A percentile compares a stretch with the other conserved stretches of the same genome.
Evolutionary conservation across 2,329 filamentous ascomycete species (phyloP).

Genomic region (Ilyonectria mors-panacis): DNA sequence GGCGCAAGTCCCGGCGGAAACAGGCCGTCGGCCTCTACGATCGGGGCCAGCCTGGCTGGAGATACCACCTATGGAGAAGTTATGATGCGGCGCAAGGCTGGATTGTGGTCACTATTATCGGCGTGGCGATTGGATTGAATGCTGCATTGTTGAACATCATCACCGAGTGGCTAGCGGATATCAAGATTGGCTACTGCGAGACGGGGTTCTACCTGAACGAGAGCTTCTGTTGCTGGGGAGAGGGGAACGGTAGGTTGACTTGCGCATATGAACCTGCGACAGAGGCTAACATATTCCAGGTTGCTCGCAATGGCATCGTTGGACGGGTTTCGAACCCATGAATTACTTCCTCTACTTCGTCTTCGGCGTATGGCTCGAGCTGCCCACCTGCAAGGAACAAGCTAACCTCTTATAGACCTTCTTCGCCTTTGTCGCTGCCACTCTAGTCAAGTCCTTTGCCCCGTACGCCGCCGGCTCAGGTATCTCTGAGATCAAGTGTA

Average conservation of each 20-base stretch:
- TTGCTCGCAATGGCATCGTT: slow-evolving; percentile 89
- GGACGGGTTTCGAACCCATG: slow-evolving; percentile 82
- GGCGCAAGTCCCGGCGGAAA: slow-evolving; percentile 82
- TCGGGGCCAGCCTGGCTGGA: slow-evolving; percentile 80
- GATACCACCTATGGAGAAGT: slow-evolving; percentile 83
- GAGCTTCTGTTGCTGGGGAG: slow-evolving; percentile 97
- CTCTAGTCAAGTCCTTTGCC: slow-evolving; percentile 90
- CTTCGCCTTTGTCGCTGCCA: slow-evolving; percentile 87
- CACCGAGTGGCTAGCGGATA: slow-evolving; percentile 96
- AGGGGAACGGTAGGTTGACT: slow-evolving; percentile 80
- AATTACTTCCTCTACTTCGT: slow-evolving; percentile 93
- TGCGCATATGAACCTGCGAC: not conserved
- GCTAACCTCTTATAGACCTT: slow-evolving; percentile 65
- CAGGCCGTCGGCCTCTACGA: slow-evolving; percentile 82
- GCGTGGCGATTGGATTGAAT: slow-evolving; percentile 92
- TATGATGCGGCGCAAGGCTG: slow-evolving; percentile 98
- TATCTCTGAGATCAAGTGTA: slow-evolving; percentile 99
- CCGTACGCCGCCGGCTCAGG: slow-evolving; percentile 97
- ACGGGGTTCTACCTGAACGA: slow-evolving; percentile 98
- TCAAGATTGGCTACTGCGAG: slow-evolving; percentile 95
- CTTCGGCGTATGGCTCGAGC: slow-evolving; percentile 75
- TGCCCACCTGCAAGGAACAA: not conserved
- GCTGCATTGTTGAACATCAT: slow-evolving; percentile 95
- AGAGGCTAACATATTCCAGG: slow-evolving; percentile 60
- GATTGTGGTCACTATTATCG: slow-evolving; percentile 96